Percentiles rank a stretch among this genome's conserved stretches.
Evolutionary conservation across 75 land plant genomes (phyloP).

Genomic region (Isoetes taiwanensis): DNA sequence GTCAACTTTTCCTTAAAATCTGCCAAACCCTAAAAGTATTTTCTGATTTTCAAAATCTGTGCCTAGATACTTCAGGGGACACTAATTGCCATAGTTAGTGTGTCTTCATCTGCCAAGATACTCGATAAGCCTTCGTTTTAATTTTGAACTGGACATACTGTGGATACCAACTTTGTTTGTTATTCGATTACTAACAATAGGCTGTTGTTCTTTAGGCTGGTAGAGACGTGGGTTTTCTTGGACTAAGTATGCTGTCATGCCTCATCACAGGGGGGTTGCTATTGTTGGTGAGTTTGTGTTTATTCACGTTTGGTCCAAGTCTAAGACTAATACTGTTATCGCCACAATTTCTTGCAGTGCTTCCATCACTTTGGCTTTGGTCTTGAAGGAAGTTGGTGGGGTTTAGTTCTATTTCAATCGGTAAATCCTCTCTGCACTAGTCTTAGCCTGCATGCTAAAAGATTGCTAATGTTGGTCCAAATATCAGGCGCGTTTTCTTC

Average conservation of each 20-base stretch:
- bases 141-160: not conserved
- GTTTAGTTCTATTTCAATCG: constrained; percentile 65
- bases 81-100: not conserved
- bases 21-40: too few relatives aligned
- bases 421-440: constrained; percentile 27
- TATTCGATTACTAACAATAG: not conserved
- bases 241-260: constrained; percentile 61
- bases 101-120: not conserved
- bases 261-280: constrained; percentile 40
- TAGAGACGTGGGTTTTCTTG: constrained; percentile 54
- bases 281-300: constrained; percentile 35
- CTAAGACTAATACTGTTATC: not conserved
- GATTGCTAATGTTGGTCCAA: too few relatives aligned
- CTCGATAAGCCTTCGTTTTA: not conserved
- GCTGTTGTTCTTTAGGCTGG: constrained; percentile 42
- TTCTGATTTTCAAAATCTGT: not conserved
- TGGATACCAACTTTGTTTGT: not conserved
- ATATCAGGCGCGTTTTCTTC: too few relatives aligned
- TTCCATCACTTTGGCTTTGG: constrained; percentile 41
- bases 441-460: too few relatives aligned
- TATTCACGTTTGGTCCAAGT: not conserved
- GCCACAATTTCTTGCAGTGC: constrained; percentile 16
- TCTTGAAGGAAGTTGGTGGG: constrained; percentile 67
- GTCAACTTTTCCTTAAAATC: not conserved
- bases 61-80: not conserved